Evolutionary conservation across 169 alveolate species (phyloP).

Genomic region (Plasmodium vivax): DNA sequence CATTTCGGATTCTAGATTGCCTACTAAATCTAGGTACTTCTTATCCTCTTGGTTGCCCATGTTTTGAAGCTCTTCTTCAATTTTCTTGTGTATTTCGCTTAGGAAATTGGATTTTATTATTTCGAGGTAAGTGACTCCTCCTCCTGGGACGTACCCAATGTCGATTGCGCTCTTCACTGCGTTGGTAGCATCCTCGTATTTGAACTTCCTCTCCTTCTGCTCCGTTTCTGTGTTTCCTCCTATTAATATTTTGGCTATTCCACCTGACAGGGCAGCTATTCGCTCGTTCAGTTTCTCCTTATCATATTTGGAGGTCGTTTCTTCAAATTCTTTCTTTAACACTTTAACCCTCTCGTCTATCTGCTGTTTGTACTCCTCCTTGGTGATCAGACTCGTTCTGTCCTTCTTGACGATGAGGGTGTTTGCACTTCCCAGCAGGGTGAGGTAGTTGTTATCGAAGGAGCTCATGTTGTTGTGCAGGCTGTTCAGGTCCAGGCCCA

Average conservation of each 20-base stretch:
- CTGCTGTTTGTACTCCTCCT: slow-evolving; percentile 80
- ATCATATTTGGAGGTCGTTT: slow-evolving; percentile 87
- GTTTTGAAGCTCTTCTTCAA: slow-evolving; percentile 77
- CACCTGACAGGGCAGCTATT: slow-evolving; percentile 92
- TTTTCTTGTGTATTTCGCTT: slow-evolving; percentile 78
- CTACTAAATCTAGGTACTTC: slow-evolving; percentile 71
- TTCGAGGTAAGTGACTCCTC: slow-evolving; percentile 91
- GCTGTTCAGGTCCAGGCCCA: slow-evolving; percentile 87
- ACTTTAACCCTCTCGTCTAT: slow-evolving; percentile 74
- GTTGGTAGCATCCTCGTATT: slow-evolving; percentile 90
- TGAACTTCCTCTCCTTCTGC: slow-evolving; percentile 87
- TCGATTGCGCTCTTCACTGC: slow-evolving; percentile 92
- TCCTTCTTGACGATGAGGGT: slow-evolving; percentile 89
- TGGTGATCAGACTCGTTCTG: slow-evolving; percentile 87
- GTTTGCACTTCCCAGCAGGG: slow-evolving; percentile 86
- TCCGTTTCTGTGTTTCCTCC: slow-evolving; percentile 93
- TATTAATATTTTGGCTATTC: slow-evolving; percentile 89
- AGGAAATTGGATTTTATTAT: slow-evolving; percentile 83
- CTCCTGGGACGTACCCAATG: slow-evolving; percentile 92
- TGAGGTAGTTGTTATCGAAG: slow-evolving; percentile 65
- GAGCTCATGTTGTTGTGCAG: slow-evolving; percentile 80
- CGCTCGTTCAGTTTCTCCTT: slow-evolving; percentile 89
- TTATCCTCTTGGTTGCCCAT: slow-evolving; percentile 36
- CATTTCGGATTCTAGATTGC: slow-evolving; percentile 89
- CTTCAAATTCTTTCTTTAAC: slow-evolving; percentile 83